Evolutionary conservation across 2,329 filamentous ascomycete genomes (phyloP), one percentile per base, ranked within the genome.

Genomic region (Aureobasidium vineae): DNA sequence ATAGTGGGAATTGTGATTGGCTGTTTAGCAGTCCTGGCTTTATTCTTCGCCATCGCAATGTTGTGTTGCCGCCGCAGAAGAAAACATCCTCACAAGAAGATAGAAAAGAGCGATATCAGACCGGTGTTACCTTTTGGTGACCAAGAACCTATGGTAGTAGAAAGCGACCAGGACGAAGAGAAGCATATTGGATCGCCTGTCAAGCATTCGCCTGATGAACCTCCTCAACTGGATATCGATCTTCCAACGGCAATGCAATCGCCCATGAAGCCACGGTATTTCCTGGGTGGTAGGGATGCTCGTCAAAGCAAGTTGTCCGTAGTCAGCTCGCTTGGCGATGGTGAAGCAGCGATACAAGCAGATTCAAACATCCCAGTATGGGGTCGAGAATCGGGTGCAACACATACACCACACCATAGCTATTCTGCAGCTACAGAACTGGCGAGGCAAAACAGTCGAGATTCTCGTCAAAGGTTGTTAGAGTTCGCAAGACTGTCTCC

Each of bases 391-490:
- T 73, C 75, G 43, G 70, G 73, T 43, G 74, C 74, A 2, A 74
- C 77, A 38, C 76, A 79, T 67, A 76, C 73, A 26, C 78, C 78
- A 7, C 75, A 77, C 63, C 76, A 79, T 59, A 80, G 78, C 64
- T 80, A 80, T 73, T 79, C 77, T 19, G 74, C 79, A 16, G 74
- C 79, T 5, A 77, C 78, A 19, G 77, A 79, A 63, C 74, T 80
- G 43, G 75, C 77, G 15, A 41, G 64, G 50, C 52, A 41, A 15
- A 66, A 60, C 26, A 66, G 54, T 26, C 41, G 41, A 31, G 54
- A 31, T 5, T 66, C 64, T n/a, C 64, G 52, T 5, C 52, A 47
- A 11, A 71, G 75, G 41, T 68, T 72, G 2, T 79, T 78, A 40
- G 70, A 70, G 23, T 70, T 72, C 15, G 75, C 74, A 19, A 69